Evolutionary conservation across 768 basidiomycete species (phyloP).

Genomic region (Hydnomerulius pinastri): DNA sequence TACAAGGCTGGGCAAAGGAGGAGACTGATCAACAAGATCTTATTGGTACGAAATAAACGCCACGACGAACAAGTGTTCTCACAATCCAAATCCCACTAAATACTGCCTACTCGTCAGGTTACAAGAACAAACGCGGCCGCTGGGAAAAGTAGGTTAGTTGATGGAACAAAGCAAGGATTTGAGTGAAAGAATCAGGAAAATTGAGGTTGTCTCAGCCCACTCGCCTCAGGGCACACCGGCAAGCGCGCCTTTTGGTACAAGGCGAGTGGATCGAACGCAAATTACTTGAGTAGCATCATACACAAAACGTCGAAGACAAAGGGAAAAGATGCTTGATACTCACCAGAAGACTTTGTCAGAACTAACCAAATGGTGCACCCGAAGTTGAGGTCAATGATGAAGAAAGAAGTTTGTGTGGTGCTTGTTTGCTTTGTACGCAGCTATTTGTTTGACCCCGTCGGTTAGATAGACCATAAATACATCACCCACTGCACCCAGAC

Average conservation of each 20-base stretch:
- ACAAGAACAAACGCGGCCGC: background rate
- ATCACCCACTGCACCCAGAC: too few relatives aligned
- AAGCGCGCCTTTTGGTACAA: conserved; percentile 71
- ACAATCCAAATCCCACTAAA: conserved; percentile 5
- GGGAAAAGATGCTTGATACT: conserved; percentile 9
- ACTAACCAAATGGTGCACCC: too few relatives aligned
- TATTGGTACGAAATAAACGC: conserved; percentile 8
- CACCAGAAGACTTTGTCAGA: conserved; percentile 9
- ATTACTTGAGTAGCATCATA: conserved; percentile 75
- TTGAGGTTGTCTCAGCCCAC: conserved; percentile 69
- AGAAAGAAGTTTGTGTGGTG: background rate
- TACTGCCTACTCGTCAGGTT: background rate
- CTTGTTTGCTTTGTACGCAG: background rate
- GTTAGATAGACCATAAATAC: too few relatives aligned
- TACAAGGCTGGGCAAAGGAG: conserved; percentile 15
- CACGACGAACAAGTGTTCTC: conserved; percentile 13
- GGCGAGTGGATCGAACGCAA: conserved; percentile 79
- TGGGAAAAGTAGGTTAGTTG: conserved; percentile 7
- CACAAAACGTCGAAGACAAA: conserved; percentile 10
- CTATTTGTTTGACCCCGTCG: too few relatives aligned
- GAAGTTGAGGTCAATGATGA: background rate
- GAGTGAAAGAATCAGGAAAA: conserved; percentile 44
- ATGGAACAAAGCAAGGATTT: background rate
- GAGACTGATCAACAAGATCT: conserved; percentile 17
- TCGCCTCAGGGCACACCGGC: conserved; percentile 73